Conservation (phyloP, 768 basidiomycete genomes). For the Suillus plorans region DNA sequence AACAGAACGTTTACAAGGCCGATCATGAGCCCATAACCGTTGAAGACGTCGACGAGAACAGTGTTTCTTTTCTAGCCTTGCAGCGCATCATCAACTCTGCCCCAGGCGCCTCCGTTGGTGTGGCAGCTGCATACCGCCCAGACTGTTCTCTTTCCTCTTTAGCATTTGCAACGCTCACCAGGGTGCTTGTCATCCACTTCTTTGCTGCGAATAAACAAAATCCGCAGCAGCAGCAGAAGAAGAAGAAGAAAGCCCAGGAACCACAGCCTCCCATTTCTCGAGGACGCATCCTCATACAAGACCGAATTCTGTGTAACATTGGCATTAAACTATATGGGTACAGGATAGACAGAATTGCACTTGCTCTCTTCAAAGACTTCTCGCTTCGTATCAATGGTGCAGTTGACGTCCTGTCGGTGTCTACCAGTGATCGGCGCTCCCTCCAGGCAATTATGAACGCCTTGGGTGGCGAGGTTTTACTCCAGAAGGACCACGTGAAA, state of each 20-base stretch:
- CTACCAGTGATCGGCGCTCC: constrained; percentile 29
- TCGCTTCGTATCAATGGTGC: constrained; percentile 33
- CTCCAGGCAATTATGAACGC: constrained; percentile 32
- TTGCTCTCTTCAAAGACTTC: constrained; percentile 40
- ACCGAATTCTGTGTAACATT: constrained; percentile 31
- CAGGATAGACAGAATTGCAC: constrained; percentile 44
- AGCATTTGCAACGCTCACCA: constrained; percentile 38
- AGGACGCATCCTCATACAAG: constrained; percentile 27
- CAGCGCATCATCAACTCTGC: constrained; percentile 29
- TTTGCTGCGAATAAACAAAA: constrained; percentile 14
- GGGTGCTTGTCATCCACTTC: constrained; percentile 36
- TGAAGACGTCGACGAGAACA: constrained; percentile 24
- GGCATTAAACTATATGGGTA: constrained; percentile 39
- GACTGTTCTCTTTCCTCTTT: constrained; percentile 35
- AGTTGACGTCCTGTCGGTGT: constrained; percentile 42
- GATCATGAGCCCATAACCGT: constrained; percentile 28
- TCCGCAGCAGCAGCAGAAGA: constrained; percentile 5
- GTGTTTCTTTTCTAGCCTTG: constrained; percentile 24
- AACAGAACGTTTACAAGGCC: constrained; percentile 35
- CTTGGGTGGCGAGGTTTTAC: constrained; percentile 36
- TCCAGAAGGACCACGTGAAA: constrained; percentile 28
- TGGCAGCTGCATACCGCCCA: constrained; percentile 42
- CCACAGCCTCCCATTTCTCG: not conserved
- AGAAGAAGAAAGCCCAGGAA: constrained; percentile 7
- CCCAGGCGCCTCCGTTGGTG: constrained; percentile 31